Base-by-base conservation (phyloP, 768 basidiomycete species). In the Mycena albidolilacea region DNA sequence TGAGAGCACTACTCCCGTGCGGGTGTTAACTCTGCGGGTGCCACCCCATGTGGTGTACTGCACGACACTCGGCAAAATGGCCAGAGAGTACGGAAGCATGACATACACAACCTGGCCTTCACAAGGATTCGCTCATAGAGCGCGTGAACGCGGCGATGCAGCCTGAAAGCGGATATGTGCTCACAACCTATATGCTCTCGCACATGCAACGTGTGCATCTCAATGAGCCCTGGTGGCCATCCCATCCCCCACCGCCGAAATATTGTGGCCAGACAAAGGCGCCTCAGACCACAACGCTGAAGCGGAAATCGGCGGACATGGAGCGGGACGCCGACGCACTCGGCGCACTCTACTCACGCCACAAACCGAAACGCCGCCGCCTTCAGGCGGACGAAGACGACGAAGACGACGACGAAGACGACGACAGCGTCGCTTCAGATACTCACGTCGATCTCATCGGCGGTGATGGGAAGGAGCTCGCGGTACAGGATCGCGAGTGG, bases 351-450 rank as follows among this genome's bases (percentile, higher is more conserved):
- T 57, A 23, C 30, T 30, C 63, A 1, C 9, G 41, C 19, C 50
- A 64, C 64, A 64, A 71, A n/a, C 70, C 70, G 21, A 39, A 60
- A 21, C 70, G 70, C 23, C 70, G 70, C 15, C 58, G 66, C 8
- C 59, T 66, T 8, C 50, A 57, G 5, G 23, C 60, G 19, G 70
- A 71, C 61, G 5, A 10, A 30, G 30, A 30, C n/a, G 30, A 30
- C 30, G 30, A 30, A 2, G 6, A 41, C 19, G 38, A 43, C 38
- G 48, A 50, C 48, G 58, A 61, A 43, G 67, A 65, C 54, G 7
- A 10, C 1, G 70, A 71, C 41, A 66, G 70, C 19, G n/a, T 55
- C 39, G 38, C 67, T 23, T 44, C 71, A 0, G 60, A 61, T 15
- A 37, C 30, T 30, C 30, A 30, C 30, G 30, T 30, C 30, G 30